Conservation (phyloP, 2,329 filamentous ascomycete genomes). For the Aspergillus arachidicola region DNA sequence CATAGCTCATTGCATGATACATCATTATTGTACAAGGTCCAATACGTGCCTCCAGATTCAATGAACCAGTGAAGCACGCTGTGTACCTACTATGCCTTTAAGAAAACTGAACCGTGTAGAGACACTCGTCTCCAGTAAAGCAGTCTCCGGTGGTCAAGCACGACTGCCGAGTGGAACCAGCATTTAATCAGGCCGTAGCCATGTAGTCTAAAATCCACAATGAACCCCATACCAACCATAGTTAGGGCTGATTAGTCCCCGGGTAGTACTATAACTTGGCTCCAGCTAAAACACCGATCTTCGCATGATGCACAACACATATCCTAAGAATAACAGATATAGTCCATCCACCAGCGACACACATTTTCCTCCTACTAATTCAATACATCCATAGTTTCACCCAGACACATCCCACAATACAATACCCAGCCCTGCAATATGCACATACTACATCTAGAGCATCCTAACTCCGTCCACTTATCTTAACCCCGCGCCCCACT, state of each 20-base stretch:
- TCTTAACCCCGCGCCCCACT: conserved; percentile 4
- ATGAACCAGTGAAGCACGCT: neutral
- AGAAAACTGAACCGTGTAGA: neutral
- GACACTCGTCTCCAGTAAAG: neutral
- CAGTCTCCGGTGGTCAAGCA: neutral
- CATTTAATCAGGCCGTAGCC: neutral
- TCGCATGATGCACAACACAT: too few relatives aligned
- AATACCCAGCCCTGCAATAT: too few relatives aligned
- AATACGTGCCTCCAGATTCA: neutral
- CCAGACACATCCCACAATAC: too few relatives aligned
- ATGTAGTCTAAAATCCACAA: neutral
- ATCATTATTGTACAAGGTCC: neutral
- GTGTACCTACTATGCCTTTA: neutral
- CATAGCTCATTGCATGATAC: neutral
- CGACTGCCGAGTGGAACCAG: too few relatives aligned
- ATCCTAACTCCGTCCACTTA: neutral
- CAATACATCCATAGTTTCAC: too few relatives aligned
- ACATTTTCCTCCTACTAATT: too few relatives aligned
- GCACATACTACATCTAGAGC: neutral
- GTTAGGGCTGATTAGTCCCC: neutral
- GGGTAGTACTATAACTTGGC: too few relatives aligned
- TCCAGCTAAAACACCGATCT: too few relatives aligned
- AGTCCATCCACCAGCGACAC: accelerated
- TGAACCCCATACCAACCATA: neutral
- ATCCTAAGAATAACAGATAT: too few relatives aligned